Conservation (phyloP, 345 rosid species). For the Hibiscus trionum region DNA sequence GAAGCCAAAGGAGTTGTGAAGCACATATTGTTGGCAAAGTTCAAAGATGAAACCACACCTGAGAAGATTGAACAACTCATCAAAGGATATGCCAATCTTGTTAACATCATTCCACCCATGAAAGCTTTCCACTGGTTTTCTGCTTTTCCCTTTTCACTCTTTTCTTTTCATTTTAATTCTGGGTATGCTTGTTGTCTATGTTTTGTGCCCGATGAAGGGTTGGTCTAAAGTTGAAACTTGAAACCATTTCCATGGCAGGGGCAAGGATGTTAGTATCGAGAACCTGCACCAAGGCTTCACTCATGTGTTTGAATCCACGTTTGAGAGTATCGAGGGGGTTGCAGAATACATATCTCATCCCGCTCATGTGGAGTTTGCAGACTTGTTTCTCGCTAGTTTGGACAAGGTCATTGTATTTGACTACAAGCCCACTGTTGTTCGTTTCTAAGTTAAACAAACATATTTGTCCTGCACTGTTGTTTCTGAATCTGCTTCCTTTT, state of each 20-base stretch:
- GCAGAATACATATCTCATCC: slow-evolving; percentile 68
- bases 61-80: slow-evolving; percentile 50
- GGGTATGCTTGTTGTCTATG: neutral
- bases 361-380: slow-evolving; percentile 54
- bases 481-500: neutral
- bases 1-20: slow-evolving; percentile 64
- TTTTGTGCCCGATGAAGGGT: neutral
- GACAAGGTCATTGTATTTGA: slow-evolving; percentile 65
- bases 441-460: slow-evolving; percentile 15
- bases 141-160: neutral
- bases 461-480: neutral
- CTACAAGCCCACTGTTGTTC: slow-evolving; percentile 56
- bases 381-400: slow-evolving; percentile 28
- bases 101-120: slow-evolving; percentile 68
- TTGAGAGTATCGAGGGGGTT: slow-evolving; percentile 60
- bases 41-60: slow-evolving; percentile 49
- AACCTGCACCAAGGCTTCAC: slow-evolving; percentile 78
- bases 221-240: neutral
- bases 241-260: slow-evolving; percentile 32
- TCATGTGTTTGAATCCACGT: slow-evolving; percentile 61
- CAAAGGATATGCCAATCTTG: slow-evolving; percentile 65
- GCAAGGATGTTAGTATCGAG: slow-evolving; percentile 68
- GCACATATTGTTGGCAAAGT: slow-evolving; percentile 62
- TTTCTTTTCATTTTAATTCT: neutral
- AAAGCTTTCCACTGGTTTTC: slow-evolving; percentile 71